These are phyloP conservation scores for Madurella fahalii DNA, from an alignment of 2,329 filamentous ascomycete species.

Conservation along the genomic window DNA sequence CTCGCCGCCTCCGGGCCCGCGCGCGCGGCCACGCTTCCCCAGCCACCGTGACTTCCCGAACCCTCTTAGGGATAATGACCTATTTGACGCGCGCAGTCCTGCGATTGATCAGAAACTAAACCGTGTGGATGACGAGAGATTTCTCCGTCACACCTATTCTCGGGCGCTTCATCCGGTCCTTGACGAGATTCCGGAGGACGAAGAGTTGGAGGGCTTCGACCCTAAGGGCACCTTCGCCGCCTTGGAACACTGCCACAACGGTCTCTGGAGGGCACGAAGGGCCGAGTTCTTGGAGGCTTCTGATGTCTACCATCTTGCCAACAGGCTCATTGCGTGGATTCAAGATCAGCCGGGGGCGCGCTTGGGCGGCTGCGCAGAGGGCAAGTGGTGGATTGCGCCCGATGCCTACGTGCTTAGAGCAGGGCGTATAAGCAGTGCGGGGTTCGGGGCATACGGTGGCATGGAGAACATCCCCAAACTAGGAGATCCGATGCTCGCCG, in stretches of 20 bases:
- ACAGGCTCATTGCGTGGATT: not conserved
- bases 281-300: not conserved
- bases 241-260: constrained; percentile 5
- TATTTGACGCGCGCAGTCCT: too few relatives aligned
- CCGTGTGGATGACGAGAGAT: too few relatives aligned
- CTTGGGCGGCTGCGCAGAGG: not conserved
- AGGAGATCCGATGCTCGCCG: not conserved
- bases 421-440: not conserved
- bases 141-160: too few relatives aligned
- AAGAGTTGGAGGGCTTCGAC: not conserved
- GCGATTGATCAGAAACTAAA: too few relatives aligned
- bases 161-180: too few relatives aligned
- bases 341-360: constrained; percentile 6
- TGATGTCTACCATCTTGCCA: not conserved
- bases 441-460: too few relatives aligned
- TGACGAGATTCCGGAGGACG: too few relatives aligned
- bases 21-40: too few relatives aligned
- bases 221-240: not conserved
- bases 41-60: too few relatives aligned
- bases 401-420: not conserved
- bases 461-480: too few relatives aligned
- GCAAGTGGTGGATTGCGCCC: constrained; percentile 3
- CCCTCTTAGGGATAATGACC: too few relatives aligned
- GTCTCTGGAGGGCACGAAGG: not conserved
- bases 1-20: too few relatives aligned